phyloP scores from a whole-genome alignment of 140 eudicot genomes.

The Bidens hawaiensis region DNA sequence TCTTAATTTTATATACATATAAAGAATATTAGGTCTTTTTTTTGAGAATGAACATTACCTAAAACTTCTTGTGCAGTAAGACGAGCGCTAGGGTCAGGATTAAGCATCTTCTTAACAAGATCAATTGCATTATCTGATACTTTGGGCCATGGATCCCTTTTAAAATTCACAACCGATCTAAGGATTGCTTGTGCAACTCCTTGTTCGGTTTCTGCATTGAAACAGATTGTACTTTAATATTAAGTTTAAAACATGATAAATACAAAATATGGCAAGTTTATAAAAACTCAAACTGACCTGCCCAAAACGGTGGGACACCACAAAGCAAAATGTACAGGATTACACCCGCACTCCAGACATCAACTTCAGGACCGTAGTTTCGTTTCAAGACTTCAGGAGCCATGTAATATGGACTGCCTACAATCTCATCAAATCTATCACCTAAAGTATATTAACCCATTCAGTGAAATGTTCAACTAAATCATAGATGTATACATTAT shows the following conservation, averaged over 20 bases:
- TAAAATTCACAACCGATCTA: conserved; percentile 31
- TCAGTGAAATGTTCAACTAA: background rate
- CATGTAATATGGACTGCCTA: conserved; percentile 56
- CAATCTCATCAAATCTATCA: conserved; percentile 45
- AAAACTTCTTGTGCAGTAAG: conserved; percentile 50
- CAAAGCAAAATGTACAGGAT: conserved; percentile 50
- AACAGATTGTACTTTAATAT: background rate
- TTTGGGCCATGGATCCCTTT: conserved; percentile 48
- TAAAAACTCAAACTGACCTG: conserved; percentile 30
- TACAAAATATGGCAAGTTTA: background rate
- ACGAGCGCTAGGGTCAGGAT: conserved; percentile 40
- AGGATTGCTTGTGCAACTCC: too few relatives aligned
- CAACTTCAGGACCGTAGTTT: conserved; percentile 50
- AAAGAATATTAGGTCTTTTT: background rate
- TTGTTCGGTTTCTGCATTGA: conserved; percentile 38
- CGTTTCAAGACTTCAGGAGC: conserved; percentile 54
- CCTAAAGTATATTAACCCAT: conserved; percentile 22
- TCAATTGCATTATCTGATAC: conserved; percentile 48
- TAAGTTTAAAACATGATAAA: background rate
- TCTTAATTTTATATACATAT: background rate
- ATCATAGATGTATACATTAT: background rate
- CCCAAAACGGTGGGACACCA: conserved; percentile 61
- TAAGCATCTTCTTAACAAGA: conserved; percentile 52
- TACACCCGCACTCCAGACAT: conserved; percentile 56
- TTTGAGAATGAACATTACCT: conserved; percentile 17